Conservation (phyloP, 495 filamentous ascomycete species). For the Penicillium mononematosum region DNA sequence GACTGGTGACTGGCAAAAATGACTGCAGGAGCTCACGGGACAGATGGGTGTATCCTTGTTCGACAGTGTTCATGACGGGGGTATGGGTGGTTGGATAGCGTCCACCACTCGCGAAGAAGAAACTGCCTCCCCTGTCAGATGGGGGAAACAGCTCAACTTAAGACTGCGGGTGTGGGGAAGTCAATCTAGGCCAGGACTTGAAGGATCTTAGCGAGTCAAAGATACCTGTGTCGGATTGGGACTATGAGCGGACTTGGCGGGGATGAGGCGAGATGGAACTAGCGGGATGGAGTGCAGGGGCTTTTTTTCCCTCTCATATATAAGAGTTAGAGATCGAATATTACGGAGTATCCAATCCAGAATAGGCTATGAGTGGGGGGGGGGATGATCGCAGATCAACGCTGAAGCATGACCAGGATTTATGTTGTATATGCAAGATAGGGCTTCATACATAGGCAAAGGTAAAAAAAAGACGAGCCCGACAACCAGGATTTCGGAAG, state of each 20-base stretch:
- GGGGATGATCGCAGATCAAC: not conserved
- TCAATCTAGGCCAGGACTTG: not conserved
- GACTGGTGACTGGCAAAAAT: not conserved
- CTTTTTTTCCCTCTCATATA: not conserved
- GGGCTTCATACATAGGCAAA: not conserved
- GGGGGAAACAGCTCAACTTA: conserved; percentile 11
- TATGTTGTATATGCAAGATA: not conserved
- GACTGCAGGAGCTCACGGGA: not conserved
- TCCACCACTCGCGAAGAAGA: conserved; percentile 1
- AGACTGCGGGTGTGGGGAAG: conserved; percentile 2
- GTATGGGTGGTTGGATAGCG: conserved; percentile 1
- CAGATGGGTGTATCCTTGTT: not conserved
- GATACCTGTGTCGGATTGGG: not conserved
- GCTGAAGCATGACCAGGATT: not conserved
- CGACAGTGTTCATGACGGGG: not conserved
- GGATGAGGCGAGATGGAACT: conserved; percentile 9
- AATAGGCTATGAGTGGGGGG: not conserved
- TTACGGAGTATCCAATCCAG: not conserved
- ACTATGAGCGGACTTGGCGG: not conserved
- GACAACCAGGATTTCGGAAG: not conserved
- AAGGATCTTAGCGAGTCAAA: not conserved
- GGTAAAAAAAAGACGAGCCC: not conserved
- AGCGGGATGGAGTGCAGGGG: conserved; percentile 1
- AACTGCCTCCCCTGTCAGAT: conserved; percentile 1
- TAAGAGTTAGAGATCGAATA: not conserved